Evolutionary conservation across 495 filamentous ascomycete species (phyloP).

Genomic region (Penicillium ucsense): DNA sequence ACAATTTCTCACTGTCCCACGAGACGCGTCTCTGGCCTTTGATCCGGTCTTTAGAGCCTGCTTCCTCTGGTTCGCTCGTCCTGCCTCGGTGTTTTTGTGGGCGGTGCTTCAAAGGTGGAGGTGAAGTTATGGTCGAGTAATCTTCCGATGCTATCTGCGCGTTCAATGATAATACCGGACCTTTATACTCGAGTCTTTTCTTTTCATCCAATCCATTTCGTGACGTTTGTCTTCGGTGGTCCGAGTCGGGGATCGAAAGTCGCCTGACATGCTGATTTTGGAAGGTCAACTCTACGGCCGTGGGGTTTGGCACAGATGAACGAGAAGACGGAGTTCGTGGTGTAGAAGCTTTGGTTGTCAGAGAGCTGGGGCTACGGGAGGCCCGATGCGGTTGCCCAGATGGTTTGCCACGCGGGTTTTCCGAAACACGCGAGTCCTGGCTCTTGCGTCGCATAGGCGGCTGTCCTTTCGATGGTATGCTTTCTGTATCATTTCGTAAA

Average conservation of each 20-base stretch:
- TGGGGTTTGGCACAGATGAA: slow-evolving; percentile 10
- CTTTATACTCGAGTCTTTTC: slow-evolving; percentile 19
- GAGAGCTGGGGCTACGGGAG: background rate
- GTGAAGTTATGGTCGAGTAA: slow-evolving; percentile 26
- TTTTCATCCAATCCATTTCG: slow-evolving; percentile 28
- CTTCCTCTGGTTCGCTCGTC: slow-evolving; percentile 15
- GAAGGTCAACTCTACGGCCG: slow-evolving; percentile 29
- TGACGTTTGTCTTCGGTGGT: slow-evolving; percentile 27
- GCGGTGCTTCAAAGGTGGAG: slow-evolving; percentile 34
- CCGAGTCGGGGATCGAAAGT: slow-evolving; percentile 29
- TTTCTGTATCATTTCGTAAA: slow-evolving; percentile 29
- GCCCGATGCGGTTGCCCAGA: slow-evolving; percentile 5
- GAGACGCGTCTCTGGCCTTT: slow-evolving; percentile 34
- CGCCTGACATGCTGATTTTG: slow-evolving; percentile 34
- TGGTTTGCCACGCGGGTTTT: slow-evolving; percentile 3
- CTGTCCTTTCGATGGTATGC: slow-evolving; percentile 8
- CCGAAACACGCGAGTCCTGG: slow-evolving; percentile 6
- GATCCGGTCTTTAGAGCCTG: slow-evolving; percentile 10
- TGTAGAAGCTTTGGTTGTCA: background rate
- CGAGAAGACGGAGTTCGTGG: slow-evolving; percentile 30
- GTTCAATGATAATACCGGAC: slow-evolving; percentile 22
- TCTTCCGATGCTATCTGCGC: slow-evolving; percentile 17
- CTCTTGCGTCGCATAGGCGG: background rate
- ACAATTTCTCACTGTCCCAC: slow-evolving; percentile 34
- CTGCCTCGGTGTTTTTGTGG: slow-evolving; percentile 35